A percentile compares a stretch with the other conserved stretches of the same genome.
Conservation (phyloP, 352 stramenopile species). For the Globisporangium cederbergense region DNA sequence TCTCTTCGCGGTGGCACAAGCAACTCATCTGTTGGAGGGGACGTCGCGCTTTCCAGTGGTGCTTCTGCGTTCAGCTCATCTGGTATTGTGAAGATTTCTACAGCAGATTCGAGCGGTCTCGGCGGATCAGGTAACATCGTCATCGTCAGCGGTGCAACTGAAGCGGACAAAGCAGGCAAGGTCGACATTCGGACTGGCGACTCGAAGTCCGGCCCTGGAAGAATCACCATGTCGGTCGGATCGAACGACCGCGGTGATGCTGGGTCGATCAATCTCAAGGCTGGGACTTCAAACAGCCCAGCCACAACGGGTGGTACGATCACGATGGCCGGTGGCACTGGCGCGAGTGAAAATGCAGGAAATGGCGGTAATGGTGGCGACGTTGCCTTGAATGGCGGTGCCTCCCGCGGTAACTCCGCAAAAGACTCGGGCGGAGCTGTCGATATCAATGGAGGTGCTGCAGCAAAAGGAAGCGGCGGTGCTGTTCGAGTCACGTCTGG, state of each 20-base stretch:
- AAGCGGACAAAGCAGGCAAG: slow-evolving; percentile 31
- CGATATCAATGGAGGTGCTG: slow-evolving; percentile 43
- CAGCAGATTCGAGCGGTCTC: slow-evolving; percentile 30
- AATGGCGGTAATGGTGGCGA: slow-evolving; percentile 67
- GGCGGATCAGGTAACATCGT: slow-evolving; percentile 39
- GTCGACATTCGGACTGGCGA: slow-evolving; percentile 45
- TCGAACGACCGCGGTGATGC: slow-evolving; percentile 44
- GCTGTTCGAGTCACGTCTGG: slow-evolving; percentile 47
- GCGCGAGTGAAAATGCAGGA: slow-evolving; percentile 63
- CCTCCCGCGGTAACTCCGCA: slow-evolving; percentile 43
- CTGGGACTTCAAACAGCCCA: slow-evolving; percentile 43
- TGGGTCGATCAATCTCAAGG: slow-evolving; percentile 42
- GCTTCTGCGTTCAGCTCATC: slow-evolving; percentile 42
- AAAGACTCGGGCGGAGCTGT: slow-evolving; percentile 55
- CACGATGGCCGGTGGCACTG: slow-evolving; percentile 40
- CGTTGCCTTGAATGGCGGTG: slow-evolving; percentile 46
- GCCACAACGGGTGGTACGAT: slow-evolving; percentile 52
- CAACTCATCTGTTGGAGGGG: slow-evolving; percentile 41
- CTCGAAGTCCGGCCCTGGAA: slow-evolving; percentile 35
- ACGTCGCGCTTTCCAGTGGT: slow-evolving; percentile 37
- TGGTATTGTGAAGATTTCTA: slow-evolving; percentile 35
- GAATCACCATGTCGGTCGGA: slow-evolving; percentile 37
- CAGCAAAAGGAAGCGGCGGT: slow-evolving; percentile 47
- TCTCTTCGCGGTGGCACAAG: slow-evolving; percentile 32
- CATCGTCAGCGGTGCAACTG: slow-evolving; percentile 35